Conservation (phyloP, 2,329 filamentous ascomycete genomes). For the Exserohilum turcica region DNA sequence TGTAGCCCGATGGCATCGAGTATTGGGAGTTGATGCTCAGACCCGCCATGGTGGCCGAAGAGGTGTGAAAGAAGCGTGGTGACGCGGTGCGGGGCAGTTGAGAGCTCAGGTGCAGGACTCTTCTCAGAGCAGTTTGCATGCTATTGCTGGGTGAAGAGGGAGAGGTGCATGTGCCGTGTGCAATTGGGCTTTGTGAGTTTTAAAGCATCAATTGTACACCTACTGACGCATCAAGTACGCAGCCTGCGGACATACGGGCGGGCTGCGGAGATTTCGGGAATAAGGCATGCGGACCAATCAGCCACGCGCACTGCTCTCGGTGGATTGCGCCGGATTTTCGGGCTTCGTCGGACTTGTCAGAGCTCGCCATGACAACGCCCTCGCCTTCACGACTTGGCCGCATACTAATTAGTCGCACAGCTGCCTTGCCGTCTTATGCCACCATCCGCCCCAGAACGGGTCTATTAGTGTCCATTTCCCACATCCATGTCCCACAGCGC, state of each 20-base stretch:
- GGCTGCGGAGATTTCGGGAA: slow-evolving; percentile 1
- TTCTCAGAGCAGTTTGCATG: slow-evolving; percentile 17
- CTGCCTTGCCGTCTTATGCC: neutral
- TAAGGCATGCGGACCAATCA: slow-evolving; percentile 1
- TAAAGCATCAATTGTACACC: neutral
- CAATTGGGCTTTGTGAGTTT: neutral
- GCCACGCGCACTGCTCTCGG: neutral
- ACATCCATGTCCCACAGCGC: neutral
- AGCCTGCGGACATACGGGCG: neutral
- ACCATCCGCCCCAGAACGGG: neutral
- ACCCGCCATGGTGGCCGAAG: slow-evolving; percentile 48
- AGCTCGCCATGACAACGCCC: neutral
- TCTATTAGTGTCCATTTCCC: slow-evolving; percentile 10
- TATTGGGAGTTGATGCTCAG: slow-evolving; percentile 56
- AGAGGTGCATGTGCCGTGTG: neutral
- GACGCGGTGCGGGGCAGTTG: slow-evolving; percentile 14
- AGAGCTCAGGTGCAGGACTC: slow-evolving; percentile 17
- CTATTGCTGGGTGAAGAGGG: neutral
- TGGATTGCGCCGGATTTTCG: neutral
- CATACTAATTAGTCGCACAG: neutral
- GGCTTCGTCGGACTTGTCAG: neutral
- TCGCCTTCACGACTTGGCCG: no score
- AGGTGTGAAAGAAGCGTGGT: slow-evolving; percentile 27
- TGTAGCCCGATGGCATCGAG: slow-evolving; percentile 63
- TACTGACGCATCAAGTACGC: neutral